These are phyloP conservation scores for Nannochloropsis granulata DNA, from an alignment of 108 stramenopile genomes.

Conservation along the genomic window DNA sequence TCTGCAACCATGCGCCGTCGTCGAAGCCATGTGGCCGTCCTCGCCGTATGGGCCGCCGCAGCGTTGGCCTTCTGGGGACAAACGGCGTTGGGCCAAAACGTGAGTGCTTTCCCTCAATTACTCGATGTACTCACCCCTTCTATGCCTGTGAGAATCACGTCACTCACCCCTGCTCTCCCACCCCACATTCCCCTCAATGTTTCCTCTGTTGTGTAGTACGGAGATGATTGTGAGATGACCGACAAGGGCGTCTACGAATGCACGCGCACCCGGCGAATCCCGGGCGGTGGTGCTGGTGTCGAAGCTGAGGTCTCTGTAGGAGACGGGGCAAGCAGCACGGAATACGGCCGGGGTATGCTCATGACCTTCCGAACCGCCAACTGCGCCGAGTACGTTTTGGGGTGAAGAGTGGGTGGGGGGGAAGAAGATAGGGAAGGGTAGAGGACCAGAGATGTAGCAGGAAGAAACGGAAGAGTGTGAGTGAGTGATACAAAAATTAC, in stretches of 20 bases:
- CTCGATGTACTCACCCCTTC: too few relatives aligned
- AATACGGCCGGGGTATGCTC: background rate
- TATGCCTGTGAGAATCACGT: too few relatives aligned
- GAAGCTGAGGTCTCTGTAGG: background rate
- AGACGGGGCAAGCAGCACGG: background rate
- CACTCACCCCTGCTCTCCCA: background rate
- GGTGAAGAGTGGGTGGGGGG: background rate
- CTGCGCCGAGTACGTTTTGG: background rate
- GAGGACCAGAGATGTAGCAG: too few relatives aligned
- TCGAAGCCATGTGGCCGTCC: background rate
- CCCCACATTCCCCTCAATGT: background rate
- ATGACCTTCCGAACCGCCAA: background rate
- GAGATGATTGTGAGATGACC: background rate
- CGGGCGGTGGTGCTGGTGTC: background rate
- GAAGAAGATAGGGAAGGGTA: background rate
- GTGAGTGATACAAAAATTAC: too few relatives aligned
- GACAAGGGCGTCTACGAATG: background rate
- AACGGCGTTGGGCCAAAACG: background rate
- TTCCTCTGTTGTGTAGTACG: background rate
- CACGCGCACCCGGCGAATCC: background rate
- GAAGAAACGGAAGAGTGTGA: too few relatives aligned
- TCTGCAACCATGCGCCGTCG: too few relatives aligned
- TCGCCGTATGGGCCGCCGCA: background rate
- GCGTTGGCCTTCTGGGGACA: background rate
- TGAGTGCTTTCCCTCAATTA: background rate